Evolutionary conservation across 306 rosid genomes (phyloP), one percentile per base, ranked within the genome.

Genomic region (Gillenia trifoliata): DNA sequence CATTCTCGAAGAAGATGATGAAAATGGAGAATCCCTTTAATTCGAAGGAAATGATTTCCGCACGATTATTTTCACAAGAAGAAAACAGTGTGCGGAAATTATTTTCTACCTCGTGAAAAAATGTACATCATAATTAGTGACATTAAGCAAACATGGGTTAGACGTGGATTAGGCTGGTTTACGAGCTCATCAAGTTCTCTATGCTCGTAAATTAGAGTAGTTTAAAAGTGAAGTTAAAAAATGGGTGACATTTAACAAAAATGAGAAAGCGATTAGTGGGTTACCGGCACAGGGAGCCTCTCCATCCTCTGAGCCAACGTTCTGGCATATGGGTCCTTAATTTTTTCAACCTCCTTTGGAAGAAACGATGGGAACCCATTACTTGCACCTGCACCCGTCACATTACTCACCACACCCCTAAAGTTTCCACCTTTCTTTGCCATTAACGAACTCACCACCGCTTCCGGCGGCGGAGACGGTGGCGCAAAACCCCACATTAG

Each of bases 241-340:
- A n/a, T n/a, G n/a, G n/a, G n/a, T n/a, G n/a, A n/a, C n/a, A n/a
- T n/a, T n/a, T n/a, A 45, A 45, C 20, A 17, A 22, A 66, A 23
- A 11, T 20, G 13, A 30, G 38, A 52, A 49, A 6, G 25, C 10
- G 9, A 7, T 7, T 12, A 61, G 13, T 16, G n/a, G 40, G 38
- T 9, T 82, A 92, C 93, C 79, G 82, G 56, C 1, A 92, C 97
- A 17, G 97, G 96, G 4, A 93, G 88, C 60, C 97, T 87, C 74
- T 85, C 84, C 80, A 93, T 89, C 75, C 96, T 83, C 64, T 57
- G 79, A 66, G 98, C 96, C 69, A 93, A 87, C 55, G 41, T 85
- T 81, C 90, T 73, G 13, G 97, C 96, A 56, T 72, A 87, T 0
- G 91, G 82, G 79, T 93, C 98, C 73, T 81, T 88, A 84, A 93